Conservation (phyloP, 2,329 filamentous ascomycete genomes). For the Geosmithia flava region DNA sequence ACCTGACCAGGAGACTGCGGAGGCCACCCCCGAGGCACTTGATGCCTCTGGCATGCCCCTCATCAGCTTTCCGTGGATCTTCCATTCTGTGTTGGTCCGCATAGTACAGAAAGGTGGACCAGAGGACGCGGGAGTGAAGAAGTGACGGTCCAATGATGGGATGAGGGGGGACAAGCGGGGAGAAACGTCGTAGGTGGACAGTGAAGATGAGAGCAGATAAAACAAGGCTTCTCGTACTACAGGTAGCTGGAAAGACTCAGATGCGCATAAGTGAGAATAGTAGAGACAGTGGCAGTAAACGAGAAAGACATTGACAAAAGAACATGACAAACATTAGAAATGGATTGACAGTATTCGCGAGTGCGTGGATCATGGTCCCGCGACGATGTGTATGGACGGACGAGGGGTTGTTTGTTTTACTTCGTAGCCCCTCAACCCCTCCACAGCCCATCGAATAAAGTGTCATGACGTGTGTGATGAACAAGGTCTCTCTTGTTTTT, state of each 20-base stretch:
- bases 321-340: no score
- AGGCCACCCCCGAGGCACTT: background rate
- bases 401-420: no score
- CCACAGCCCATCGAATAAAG: no score
- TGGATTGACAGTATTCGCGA: background rate
- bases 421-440: no score
- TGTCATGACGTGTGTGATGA: background rate
- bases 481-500: background rate
- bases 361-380: background rate
- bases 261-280: no score
- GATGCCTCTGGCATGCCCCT: slow-evolving; percentile 52
- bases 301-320: background rate
- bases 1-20: background rate
- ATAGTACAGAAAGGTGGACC: slow-evolving; percentile 9
- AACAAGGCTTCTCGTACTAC: no score
- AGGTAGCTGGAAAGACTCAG: no score
- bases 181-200: no score
- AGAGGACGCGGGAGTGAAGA: background rate
- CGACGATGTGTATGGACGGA: no score
- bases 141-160: background rate
- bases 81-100: slow-evolving; percentile 43
- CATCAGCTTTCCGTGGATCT: slow-evolving; percentile 92
- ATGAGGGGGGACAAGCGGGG: no score
- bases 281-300: no score
- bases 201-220: no score